These are phyloP conservation scores for Tetrapisispora nanseiensis DNA, from an alignment of 805 yeast species.

Conservation along the genomic window DNA sequence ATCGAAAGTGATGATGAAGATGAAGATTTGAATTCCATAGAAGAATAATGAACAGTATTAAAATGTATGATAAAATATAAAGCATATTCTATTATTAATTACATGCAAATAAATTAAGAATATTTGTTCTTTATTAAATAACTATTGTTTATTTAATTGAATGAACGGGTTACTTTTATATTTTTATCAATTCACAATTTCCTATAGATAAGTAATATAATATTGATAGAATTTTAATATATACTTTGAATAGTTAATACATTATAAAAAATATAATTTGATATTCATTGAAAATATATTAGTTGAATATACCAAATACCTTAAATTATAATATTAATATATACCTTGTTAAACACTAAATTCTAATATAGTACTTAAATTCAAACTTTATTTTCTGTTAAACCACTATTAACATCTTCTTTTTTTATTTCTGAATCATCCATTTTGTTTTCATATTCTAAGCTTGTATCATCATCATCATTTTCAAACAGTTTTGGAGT, in stretches of 20 bases:
- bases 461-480: not conserved
- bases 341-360: too few species aligned
- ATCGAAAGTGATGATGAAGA: conserved; percentile 27
- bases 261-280: not conserved
- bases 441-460: not conserved
- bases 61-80: too few species aligned
- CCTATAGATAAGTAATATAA: not conserved
- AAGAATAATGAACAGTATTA: too few species aligned
- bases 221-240: not conserved
- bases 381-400: not conserved
- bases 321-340: too few species aligned
- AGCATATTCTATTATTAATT: too few species aligned
- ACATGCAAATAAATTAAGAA: too few species aligned
- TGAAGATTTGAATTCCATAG: not conserved
- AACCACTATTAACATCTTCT: not conserved
- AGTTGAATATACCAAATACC: too few species aligned
- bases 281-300: not conserved
- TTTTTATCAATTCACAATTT: not conserved
- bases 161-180: not conserved
- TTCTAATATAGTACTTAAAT: too few species aligned
- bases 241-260: not conserved
- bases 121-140: too few species aligned
- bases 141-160: too few species aligned
- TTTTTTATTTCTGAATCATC: not conserved
- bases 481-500: not conserved